phyloP scores from a whole-genome alignment of 768 basidiomycete species.

The Clitopilus hobsonii region DNA sequence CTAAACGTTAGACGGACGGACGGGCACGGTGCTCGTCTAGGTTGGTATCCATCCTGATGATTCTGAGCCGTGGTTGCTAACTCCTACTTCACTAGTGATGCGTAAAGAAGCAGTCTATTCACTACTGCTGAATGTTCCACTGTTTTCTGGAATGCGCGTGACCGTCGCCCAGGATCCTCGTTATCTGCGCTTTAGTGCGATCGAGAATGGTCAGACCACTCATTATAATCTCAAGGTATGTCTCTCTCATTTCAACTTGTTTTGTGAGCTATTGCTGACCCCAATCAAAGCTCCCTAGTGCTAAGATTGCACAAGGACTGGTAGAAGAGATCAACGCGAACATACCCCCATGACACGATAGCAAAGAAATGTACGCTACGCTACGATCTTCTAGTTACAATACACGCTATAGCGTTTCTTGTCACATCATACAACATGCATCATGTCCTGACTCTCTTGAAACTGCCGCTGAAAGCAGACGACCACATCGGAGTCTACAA shows the following conservation, averaged over 20 bases:
- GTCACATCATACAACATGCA: no score
- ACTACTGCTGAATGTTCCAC: conserved; percentile 65
- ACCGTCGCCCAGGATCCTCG: conserved; percentile 71
- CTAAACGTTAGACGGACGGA: conserved; percentile 64
- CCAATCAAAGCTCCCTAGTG: conserved; percentile 49
- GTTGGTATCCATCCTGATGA: conserved; percentile 35
- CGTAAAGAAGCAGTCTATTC: conserved; percentile 81
- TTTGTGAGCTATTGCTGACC: conserved; percentile 5
- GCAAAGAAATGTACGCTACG: background rate
- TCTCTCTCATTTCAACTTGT: conserved; percentile 7
- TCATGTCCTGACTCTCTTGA: background rate
- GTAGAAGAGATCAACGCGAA: conserved; percentile 51
- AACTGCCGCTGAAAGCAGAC: background rate
- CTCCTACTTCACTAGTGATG: conserved; percentile 52
- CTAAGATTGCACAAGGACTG: conserved; percentile 68
- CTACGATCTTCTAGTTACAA: background rate
- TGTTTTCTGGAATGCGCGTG: conserved; percentile 78
- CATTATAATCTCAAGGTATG: conserved; percentile 75
- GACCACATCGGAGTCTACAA: background rate
- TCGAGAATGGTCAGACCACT: conserved; percentile 53
- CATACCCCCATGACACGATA: conserved; percentile 27
- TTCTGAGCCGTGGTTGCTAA: conserved; percentile 1
- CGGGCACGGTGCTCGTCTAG: conserved; percentile 63
- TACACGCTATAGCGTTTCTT: no score
- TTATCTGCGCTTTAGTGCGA: conserved; percentile 71